Evolutionary conservation across 139 green algal species (phyloP).

Genomic region (Pseudopediastrum boryanum): DNA sequence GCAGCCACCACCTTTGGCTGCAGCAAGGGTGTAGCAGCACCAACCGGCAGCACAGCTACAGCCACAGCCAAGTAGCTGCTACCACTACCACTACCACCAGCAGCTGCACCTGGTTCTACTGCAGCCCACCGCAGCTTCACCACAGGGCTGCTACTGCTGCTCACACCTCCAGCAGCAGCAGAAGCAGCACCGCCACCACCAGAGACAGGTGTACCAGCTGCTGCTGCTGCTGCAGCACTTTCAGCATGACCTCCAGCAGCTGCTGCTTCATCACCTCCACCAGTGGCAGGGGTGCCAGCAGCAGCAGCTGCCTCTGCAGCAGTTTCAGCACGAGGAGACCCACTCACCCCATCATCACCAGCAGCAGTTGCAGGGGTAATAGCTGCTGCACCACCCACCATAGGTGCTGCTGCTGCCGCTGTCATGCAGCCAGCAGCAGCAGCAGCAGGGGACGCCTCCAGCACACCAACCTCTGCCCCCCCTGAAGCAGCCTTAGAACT

Average conservation of each 20-base stretch:
- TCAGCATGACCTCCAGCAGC: background rate
- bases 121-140: constrained; percentile 13
- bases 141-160: no score
- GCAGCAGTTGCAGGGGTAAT: background rate
- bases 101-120: background rate
- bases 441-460: no score
- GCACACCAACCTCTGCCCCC: no score
- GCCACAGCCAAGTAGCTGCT: no score
- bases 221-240: background rate
- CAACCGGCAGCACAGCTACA: no score
- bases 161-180: no score
- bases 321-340: no score
- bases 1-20: no score
- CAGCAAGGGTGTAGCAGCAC: background rate
- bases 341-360: no score
- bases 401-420: background rate
- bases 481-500: no score
- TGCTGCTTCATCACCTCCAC: background rate
- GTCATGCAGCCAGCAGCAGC: no score
- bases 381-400: background rate
- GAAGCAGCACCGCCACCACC: background rate
- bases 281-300: background rate
- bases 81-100: no score
- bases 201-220: background rate
- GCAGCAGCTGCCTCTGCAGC: background rate